These are phyloP conservation scores for Aspergillus ochraceoroseus DNA, from an alignment of 2,329 filamentous ascomycete genomes.

Conservation along the genomic window DNA sequence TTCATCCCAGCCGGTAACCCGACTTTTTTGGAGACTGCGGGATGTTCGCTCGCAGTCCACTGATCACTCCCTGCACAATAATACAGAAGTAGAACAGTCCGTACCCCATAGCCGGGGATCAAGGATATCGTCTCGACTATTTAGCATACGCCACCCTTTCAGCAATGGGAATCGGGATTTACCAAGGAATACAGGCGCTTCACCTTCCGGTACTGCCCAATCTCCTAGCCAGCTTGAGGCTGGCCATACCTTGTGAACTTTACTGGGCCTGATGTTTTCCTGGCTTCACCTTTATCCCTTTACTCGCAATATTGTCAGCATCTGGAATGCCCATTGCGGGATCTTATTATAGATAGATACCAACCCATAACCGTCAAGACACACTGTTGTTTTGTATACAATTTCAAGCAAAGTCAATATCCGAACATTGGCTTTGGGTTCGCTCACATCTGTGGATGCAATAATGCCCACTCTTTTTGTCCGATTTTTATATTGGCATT, in stretches of 20 bases:
- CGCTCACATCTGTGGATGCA: neutral
- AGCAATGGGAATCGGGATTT: neutral
- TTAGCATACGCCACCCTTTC: constrained; percentile 4
- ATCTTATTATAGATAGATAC: too few relatives aligned
- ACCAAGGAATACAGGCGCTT: neutral
- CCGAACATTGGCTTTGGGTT: neutral
- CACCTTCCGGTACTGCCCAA: constrained; percentile 6
- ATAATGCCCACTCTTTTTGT: constrained; percentile 1
- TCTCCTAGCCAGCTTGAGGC: constrained; percentile 24
- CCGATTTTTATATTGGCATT: constrained; percentile 3
- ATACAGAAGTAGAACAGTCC: neutral
- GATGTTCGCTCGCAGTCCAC: neutral
- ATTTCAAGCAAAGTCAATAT: neutral
- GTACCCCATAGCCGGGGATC: neutral
- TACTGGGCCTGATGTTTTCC: neutral
- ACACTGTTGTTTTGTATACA: constrained; percentile 1
- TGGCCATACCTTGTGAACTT: constrained; percentile 15
- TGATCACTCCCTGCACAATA: neutral
- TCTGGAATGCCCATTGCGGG: constrained; percentile 5
- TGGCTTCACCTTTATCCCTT: neutral
- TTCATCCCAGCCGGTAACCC: neutral
- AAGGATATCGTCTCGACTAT: neutral
- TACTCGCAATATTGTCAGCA: neutral
- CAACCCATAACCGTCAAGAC: too few relatives aligned
- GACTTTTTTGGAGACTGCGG: constrained; percentile 8